Conservation (phyloP, 1,284 basidiomycete species). For the Agaricales sp. region DNA sequence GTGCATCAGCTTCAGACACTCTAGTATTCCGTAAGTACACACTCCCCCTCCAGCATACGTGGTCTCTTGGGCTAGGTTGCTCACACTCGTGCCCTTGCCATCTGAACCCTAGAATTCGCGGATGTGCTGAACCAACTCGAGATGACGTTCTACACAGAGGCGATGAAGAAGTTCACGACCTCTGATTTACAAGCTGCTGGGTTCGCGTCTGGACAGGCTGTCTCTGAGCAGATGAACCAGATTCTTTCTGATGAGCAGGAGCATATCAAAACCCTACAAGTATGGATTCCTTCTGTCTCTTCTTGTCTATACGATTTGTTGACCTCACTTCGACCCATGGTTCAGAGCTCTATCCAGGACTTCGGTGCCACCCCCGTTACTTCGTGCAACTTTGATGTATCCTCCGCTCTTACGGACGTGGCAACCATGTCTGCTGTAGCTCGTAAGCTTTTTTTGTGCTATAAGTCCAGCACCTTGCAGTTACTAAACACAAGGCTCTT, state of each 20-base stretch:
- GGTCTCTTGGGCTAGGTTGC: neutral
- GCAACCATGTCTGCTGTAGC: constrained; percentile 66
- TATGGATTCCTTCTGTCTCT: too few species aligned
- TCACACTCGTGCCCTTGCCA: constrained; percentile 5
- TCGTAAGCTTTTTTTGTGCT: constrained; percentile 16
- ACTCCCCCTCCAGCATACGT: constrained; percentile 43
- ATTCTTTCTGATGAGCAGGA: constrained; percentile 58
- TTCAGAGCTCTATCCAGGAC: constrained; percentile 37
- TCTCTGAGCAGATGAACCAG: constrained; percentile 49
- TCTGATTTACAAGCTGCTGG: constrained; percentile 63
- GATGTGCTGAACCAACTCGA: constrained; percentile 68
- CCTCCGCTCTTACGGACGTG: constrained; percentile 52
- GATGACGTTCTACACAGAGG: constrained; percentile 58
- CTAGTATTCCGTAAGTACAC: constrained; percentile 30
- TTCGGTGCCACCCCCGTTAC: constrained; percentile 46
- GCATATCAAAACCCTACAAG: constrained; percentile 42
- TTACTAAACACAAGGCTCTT: neutral
- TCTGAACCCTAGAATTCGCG: constrained; percentile 49
- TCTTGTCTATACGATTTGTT: too few species aligned
- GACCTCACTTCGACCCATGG: too few species aligned
- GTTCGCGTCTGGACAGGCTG: constrained; percentile 44
- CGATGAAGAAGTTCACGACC: constrained; percentile 53
- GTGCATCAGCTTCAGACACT: constrained; percentile 31
- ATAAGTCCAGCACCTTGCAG: too few species aligned
- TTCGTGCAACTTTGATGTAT: constrained; percentile 63